Conservation (phyloP, 805 yeast species). For the Starmerella apis region DNA sequence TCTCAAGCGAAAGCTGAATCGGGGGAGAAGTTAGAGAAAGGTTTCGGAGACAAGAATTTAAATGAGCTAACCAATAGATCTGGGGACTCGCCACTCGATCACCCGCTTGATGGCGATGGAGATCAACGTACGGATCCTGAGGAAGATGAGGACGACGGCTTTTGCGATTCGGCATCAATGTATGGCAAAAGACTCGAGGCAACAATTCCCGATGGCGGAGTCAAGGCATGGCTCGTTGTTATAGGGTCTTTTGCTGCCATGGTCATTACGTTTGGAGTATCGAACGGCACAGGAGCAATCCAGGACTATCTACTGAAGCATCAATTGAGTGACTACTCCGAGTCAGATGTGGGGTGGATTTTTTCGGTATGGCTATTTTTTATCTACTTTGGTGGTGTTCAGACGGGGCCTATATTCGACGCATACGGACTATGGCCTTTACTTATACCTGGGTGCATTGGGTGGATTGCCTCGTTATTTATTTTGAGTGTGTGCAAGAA, state of each 20-base stretch:
- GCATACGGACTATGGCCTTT: slow-evolving; percentile 43
- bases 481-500: slow-evolving; percentile 42
- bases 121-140: background rate
- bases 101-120: background rate
- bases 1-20: background rate
- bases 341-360: slow-evolving; percentile 58
- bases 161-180: slow-evolving; percentile 1
- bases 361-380: slow-evolving; percentile 39
- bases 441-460: slow-evolving; percentile 38
- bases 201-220: slow-evolving; percentile 42
- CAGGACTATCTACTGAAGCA: slow-evolving; percentile 52
- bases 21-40: background rate
- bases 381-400: slow-evolving; percentile 40
- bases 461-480: slow-evolving; percentile 43
- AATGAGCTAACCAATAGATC: background rate
- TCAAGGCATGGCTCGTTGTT: slow-evolving; percentile 44
- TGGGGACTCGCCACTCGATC: background rate
- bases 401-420: slow-evolving; percentile 46
- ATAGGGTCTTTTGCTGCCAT: slow-evolving; percentile 51
- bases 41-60: background rate
- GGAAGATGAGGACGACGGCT: background rate
- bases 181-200: slow-evolving; percentile 2
- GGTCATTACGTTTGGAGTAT: slow-evolving; percentile 49
- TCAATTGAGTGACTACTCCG: slow-evolving; percentile 39
- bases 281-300: slow-evolving; percentile 57